Evolutionary conservation across 1,139 yeast species (phyloP).

Genomic region (Suhomyces yuchorum): DNA sequence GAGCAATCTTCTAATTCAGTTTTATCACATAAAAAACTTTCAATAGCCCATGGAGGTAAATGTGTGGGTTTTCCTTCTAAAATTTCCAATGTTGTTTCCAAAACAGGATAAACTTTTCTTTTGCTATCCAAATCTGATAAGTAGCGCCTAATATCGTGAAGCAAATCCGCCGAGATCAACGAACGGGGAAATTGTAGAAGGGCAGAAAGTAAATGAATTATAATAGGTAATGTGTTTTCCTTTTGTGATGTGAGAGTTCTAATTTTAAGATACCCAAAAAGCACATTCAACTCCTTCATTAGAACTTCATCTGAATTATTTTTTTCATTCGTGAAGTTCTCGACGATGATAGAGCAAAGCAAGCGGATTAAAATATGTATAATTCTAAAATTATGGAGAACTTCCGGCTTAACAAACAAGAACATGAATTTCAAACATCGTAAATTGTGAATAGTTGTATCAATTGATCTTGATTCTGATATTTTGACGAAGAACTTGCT

Average conservation of each 20-base stretch:
- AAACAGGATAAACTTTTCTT: constrained; percentile 15
- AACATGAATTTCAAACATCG: constrained; percentile 45
- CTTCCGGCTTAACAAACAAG: constrained; percentile 25
- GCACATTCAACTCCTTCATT: constrained; percentile 26
- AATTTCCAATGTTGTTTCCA: constrained; percentile 17
- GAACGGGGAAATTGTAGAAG: constrained; percentile 11
- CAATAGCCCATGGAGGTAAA: constrained; percentile 18
- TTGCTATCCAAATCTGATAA: constrained; percentile 8
- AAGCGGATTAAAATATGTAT: constrained; percentile 24
- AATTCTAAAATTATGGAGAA: constrained; percentile 20
- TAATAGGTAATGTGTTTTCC: constrained; percentile 14
- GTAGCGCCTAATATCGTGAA: constrained; percentile 14
- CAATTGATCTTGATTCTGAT: constrained; percentile 21
- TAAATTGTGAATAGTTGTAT: constrained; percentile 28
- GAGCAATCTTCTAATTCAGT: constrained; percentile 11
- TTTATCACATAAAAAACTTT: constrained; percentile 23
- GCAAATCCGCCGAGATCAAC: neutral
- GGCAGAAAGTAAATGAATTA: constrained; percentile 16
- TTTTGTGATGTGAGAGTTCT: constrained; percentile 13
- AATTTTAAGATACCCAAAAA: constrained; percentile 18
- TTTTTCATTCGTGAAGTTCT: constrained; percentile 12
- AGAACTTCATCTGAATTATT: constrained; percentile 10
- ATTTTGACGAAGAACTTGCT: constrained; percentile 35
- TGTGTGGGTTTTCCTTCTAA: constrained; percentile 11
- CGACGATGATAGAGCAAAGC: constrained; percentile 24